phyloP scores from a whole-genome alignment of 1,139 yeast species.

The Blastobotrys proliferans region DNA sequence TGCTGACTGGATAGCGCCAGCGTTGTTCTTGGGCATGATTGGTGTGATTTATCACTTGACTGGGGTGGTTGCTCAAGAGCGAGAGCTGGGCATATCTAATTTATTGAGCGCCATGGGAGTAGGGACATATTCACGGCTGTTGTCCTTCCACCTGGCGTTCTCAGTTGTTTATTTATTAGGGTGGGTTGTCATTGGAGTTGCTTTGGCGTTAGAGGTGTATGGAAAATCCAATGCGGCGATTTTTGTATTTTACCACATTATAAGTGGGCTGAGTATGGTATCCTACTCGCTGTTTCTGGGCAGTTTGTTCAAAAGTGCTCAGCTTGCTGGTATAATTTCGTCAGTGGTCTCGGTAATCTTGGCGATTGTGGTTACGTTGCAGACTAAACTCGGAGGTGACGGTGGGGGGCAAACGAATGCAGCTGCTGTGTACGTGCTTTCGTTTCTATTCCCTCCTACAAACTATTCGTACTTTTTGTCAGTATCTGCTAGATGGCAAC shows the following conservation, averaged over 20 bases:
- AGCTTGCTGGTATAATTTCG: conserved; percentile 35
- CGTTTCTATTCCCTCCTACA: conserved; percentile 37
- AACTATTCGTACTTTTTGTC: conserved; percentile 34
- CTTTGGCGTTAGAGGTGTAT: conserved; percentile 26
- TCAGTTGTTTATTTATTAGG: conserved; percentile 31
- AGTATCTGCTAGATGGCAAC: conserved; percentile 31
- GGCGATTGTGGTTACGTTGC: conserved; percentile 34
- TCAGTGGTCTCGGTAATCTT: conserved; percentile 34
- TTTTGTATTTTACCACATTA: conserved; percentile 33
- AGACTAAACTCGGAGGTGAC: conserved; percentile 26
- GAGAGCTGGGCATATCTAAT: conserved; percentile 34
- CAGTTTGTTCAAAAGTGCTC: conserved; percentile 32
- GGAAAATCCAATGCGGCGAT: conserved; percentile 30
- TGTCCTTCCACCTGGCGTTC: conserved; percentile 31
- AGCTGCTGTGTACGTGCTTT: conserved; percentile 31
- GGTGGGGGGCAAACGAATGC: conserved; percentile 22
- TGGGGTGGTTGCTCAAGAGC: conserved; percentile 34
- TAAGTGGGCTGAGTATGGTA: conserved; percentile 33
- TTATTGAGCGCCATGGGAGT: conserved; percentile 35
- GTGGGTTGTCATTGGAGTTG: conserved; percentile 34
- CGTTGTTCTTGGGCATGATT: conserved; percentile 34
- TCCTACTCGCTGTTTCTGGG: conserved; percentile 35
- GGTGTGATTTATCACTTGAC: conserved; percentile 37
- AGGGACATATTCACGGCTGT: conserved; percentile 25
- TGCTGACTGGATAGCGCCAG: conserved; percentile 35